Conservation (phyloP, 2,329 filamentous ascomycete genomes). For the Colletotrichum kahawae region DNA sequence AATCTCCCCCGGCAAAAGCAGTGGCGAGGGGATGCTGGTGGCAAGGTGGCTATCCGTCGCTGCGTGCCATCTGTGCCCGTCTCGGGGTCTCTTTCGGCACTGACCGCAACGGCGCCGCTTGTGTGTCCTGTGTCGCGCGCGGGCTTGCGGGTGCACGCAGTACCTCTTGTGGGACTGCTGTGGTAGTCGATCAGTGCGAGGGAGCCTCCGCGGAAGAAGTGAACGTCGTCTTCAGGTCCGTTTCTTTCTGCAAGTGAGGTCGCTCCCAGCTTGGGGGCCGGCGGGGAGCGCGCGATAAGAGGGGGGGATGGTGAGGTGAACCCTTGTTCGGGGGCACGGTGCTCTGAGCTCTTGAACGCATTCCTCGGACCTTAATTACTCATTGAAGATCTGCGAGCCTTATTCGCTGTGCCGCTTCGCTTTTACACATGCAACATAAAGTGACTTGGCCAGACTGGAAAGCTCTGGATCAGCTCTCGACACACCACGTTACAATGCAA, state of each 20-base stretch:
- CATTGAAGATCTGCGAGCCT: not conserved
- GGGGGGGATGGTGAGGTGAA: not conserved
- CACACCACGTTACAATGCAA: not conserved
- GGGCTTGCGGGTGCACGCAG: not conserved
- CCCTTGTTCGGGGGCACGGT: not conserved
- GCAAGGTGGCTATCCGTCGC: not conserved
- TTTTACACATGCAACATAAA: not conserved
- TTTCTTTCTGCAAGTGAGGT: not conserved
- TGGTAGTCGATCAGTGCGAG: not conserved
- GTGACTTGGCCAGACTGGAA: not conserved
- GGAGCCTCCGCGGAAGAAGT: not conserved
- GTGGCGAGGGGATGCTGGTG: conserved; percentile 5
- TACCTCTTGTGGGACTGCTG: not conserved
- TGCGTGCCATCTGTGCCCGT: not conserved
- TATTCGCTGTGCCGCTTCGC: not conserved
- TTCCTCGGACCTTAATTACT: not conserved
- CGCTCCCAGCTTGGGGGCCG: not conserved
- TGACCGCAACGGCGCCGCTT: not conserved
- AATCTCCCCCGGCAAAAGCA: not conserved
- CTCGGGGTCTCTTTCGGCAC: not conserved
- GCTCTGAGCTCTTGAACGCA: not conserved
- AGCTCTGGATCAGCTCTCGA: not conserved
- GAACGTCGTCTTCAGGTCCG: not conserved
- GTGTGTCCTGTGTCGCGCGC: not conserved
- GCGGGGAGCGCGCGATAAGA: not conserved